Percentiles rank a stretch among this genome's conserved stretches.
Evolutionary conservation across 208 protist species (phyloP).

Genomic region (Crithidia sp.): DNA sequence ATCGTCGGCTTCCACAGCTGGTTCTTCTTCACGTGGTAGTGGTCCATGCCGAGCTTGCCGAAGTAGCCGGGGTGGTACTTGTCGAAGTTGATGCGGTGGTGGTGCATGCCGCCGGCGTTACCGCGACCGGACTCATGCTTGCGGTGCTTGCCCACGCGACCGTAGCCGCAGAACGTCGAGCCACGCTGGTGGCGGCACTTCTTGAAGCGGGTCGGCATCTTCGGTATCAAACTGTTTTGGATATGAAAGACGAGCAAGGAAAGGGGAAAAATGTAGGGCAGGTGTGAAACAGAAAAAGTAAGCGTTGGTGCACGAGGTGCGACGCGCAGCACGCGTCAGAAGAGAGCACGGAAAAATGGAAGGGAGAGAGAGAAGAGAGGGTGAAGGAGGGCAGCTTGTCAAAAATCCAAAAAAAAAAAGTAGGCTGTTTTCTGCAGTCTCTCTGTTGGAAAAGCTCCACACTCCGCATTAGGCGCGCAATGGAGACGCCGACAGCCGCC

Average conservation of each 20-base stretch:
- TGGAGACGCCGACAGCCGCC: no score
- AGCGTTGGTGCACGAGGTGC: neutral
- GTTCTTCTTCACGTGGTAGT: conserved; percentile 96
- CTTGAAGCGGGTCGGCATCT: conserved; percentile 24
- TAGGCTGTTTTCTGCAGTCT: no score
- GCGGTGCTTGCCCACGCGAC: conserved; percentile 98
- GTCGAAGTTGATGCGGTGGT: conserved; percentile 99
- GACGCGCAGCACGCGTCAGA: neutral
- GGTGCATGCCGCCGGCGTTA: conserved; percentile 99
- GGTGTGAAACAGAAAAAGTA: neutral
- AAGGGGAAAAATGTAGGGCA: neutral
- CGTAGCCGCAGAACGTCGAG: conserved; percentile 92
- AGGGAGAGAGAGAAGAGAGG: no score
- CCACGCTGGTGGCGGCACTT: conserved; percentile 91
- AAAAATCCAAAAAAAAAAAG: no score
- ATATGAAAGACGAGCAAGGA: neutral
- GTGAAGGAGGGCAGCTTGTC: no score
- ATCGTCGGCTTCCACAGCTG: conserved; percentile 95
- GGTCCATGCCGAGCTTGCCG: conserved; percentile 99
- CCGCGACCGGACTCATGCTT: conserved; percentile 99
- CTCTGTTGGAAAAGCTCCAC: no score
- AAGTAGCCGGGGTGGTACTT: conserved; percentile 99
- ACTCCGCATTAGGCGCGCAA: no score
- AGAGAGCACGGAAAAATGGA: no score
- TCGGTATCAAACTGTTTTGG: conserved; percentile 17